Evolutionary conservation across 768 basidiomycete genomes (phyloP).

Genomic region (Podaxis sp.): DNA sequence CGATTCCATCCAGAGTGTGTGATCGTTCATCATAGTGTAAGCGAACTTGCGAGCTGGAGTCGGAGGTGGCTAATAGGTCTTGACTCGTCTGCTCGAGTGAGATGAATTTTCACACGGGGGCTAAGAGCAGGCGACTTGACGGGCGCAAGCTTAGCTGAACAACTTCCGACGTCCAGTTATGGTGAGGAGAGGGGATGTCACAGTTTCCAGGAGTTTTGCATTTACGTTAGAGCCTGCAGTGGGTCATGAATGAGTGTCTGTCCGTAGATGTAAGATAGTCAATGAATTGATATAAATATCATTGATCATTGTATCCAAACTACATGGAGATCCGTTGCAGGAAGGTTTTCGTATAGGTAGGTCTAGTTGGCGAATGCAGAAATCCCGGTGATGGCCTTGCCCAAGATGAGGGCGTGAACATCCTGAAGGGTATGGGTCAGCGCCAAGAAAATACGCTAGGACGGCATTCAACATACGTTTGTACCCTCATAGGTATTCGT

Average conservation of each 20-base stretch:
- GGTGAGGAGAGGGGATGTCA: no score
- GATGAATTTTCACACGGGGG: not conserved
- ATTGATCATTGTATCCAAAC: not conserved
- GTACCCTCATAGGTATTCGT: constrained; percentile 92
- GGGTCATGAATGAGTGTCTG: not conserved
- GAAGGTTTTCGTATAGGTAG: not conserved
- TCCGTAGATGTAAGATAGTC: not conserved
- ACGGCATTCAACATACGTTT: constrained; percentile 36
- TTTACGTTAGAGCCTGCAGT: not conserved
- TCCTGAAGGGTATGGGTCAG: constrained; percentile 43
- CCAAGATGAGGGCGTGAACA: constrained; percentile 88
- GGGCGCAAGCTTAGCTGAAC: not conserved
- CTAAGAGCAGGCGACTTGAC: not conserved
- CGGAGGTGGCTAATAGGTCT: no score
- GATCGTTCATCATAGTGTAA: not conserved
- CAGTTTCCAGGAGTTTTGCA: no score
- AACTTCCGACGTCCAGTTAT: no score
- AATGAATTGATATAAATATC: not conserved
- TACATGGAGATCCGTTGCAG: not conserved
- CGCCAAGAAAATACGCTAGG: constrained; percentile 5
- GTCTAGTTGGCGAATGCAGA: constrained; percentile 71
- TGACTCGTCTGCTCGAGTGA: no score
- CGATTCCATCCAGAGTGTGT: not conserved
- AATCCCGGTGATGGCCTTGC: constrained; percentile 88
- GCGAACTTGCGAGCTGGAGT: not conserved